phyloP scores from a whole-genome alignment of 176 grass and related monocot genomes.

The Elymus sibiricus region DNA sequence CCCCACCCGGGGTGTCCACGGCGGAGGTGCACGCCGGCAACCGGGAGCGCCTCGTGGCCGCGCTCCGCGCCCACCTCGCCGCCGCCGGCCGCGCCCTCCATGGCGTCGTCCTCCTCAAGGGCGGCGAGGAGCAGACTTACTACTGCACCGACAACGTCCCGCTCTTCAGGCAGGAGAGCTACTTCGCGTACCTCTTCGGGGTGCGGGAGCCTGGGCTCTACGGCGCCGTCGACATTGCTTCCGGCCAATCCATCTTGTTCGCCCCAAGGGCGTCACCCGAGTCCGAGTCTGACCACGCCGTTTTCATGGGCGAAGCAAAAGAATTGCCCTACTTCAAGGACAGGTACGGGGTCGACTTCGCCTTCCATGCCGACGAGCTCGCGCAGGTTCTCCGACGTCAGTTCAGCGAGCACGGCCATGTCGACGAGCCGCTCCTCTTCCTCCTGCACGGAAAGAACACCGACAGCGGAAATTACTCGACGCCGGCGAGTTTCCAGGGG shows the following conservation, averaged over 20 bases:
- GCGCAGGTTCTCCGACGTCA: conserved; percentile 36
- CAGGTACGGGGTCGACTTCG: conserved; percentile 64
- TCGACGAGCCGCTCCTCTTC: conserved; percentile 65
- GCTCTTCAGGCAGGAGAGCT: conserved; percentile 96
- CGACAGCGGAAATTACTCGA: conserved; percentile 80
- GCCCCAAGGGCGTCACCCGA: conserved; percentile 58
- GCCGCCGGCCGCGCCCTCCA: conserved; percentile 36
- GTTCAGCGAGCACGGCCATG: conserved; percentile 18
- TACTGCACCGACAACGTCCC: conserved; percentile 63
- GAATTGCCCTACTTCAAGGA: conserved; percentile 53
- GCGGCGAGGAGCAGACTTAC: conserved; percentile 48
- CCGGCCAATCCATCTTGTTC: conserved; percentile 74
- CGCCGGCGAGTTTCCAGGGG: conserved; percentile 76
- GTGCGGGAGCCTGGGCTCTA: conserved; percentile 83
- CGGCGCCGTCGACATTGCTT: conserved; percentile 59
- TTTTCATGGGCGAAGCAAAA: conserved; percentile 71
- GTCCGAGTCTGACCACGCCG: conserved; percentile 33
- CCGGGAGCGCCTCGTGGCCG: conserved; percentile 53
- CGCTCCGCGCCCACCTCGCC: conserved; percentile 49
- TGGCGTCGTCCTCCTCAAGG: conserved; percentile 66
- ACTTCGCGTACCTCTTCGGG: conserved; percentile 87
- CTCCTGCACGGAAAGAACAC: conserved; percentile 65
- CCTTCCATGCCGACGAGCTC: conserved; percentile 79
- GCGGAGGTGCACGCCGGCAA: conserved; percentile 66
- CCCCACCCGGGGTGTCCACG: conserved; percentile 66